Evolutionary conservation across 805 yeast species (phyloP).

Genomic region (Isabelozyma gotoi): DNA sequence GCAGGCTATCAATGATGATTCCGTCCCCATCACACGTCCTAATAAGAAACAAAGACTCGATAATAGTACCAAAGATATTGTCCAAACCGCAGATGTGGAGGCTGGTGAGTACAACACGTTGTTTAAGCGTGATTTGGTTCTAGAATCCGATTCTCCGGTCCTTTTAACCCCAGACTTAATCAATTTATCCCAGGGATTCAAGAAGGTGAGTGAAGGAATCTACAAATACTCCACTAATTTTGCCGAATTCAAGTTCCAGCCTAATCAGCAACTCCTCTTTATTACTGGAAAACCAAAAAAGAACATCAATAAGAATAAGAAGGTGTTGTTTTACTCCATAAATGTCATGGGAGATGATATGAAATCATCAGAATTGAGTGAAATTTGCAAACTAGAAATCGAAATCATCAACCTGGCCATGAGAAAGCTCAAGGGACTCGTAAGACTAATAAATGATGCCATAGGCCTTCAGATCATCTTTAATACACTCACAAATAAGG

Average conservation of each 20-base stretch:
- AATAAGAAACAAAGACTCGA: not conserved
- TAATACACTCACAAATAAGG: constrained; percentile 7
- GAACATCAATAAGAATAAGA: not conserved
- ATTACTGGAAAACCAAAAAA: not conserved
- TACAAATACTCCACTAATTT: not conserved
- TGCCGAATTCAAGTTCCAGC: not conserved
- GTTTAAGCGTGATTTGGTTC: not conserved
- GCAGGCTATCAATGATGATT: not conserved
- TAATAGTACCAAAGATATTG: not conserved
- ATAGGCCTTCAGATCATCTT: constrained; percentile 10
- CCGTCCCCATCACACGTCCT: not conserved
- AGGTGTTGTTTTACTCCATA: not conserved
- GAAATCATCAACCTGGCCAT: not conserved
- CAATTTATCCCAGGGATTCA: not conserved
- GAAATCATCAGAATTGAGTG: not conserved
- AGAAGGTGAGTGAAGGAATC: not conserved
- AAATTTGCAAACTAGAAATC: not conserved
- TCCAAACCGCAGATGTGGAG: not conserved
- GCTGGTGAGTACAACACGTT: not conserved
- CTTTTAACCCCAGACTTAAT: not conserved
- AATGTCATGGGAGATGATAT: not conserved
- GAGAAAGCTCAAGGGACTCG: not conserved
- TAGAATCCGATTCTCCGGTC: not conserved
- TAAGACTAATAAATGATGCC: constrained; percentile 1
- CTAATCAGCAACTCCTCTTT: not conserved